Percentiles rank a stretch among this genome's conserved stretches.
phyloP scores from a whole-genome alignment of 129 eudicot genomes.

The Smallanthus sonchifolius region DNA sequence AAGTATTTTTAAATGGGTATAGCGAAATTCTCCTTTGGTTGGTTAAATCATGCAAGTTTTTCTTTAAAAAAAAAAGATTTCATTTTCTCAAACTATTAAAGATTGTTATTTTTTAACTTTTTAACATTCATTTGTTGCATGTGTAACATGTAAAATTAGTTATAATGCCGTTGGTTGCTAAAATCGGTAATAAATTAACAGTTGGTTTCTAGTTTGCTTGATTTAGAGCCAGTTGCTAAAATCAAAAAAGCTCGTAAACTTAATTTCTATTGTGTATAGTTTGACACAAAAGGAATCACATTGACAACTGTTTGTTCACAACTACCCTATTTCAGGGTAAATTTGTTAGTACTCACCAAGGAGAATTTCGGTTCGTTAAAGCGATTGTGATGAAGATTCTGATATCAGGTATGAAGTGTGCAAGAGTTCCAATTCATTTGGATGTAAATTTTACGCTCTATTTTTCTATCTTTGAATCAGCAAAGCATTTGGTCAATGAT shows the following conservation, averaged over 20 bases:
- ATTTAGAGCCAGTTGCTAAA: not conserved
- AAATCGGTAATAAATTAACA: not conserved
- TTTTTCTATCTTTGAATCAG: constrained; percentile 3
- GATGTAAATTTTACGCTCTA: not conserved
- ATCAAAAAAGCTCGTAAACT: not conserved
- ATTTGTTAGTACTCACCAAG: constrained; percentile 56
- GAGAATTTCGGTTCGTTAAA: constrained; percentile 55
- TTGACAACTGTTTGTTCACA: not conserved
- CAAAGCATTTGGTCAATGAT: constrained; percentile 26
- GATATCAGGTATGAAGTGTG: constrained; percentile 45
- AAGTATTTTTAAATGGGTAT: no score
- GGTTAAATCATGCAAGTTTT: no score
- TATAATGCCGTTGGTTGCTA: not conserved
- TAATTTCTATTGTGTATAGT: not conserved
- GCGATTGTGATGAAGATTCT: constrained; percentile 44
- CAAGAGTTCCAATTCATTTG: not conserved
- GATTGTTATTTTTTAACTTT: not conserved
- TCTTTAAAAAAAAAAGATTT: not conserved
- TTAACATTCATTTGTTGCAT: not conserved
- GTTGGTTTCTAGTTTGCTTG: not conserved
- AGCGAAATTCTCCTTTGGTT: no score
- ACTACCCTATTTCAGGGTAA: constrained; percentile 46
- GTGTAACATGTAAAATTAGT: not conserved
- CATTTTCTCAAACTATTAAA: not conserved
- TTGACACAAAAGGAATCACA: not conserved